phyloP scores from a whole-genome alignment of 2,329 filamentous ascomycete species.

The Cladosporium sp. region DNA sequence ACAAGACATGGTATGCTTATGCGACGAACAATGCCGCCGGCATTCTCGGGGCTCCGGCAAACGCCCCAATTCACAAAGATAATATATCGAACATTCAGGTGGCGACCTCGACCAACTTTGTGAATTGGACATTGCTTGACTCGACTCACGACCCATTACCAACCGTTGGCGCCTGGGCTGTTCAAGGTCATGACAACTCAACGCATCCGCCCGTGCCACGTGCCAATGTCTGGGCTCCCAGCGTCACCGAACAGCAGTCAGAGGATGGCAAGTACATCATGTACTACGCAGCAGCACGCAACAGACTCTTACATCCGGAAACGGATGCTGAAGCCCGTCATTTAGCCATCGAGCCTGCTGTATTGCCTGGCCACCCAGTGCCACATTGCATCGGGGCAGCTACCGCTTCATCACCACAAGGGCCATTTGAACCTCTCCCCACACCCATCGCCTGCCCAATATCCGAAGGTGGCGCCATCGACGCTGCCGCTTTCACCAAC shows the following conservation, averaged over 20 bases:
- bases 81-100: conserved; percentile 41
- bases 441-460: conserved; percentile 34
- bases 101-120: conserved; percentile 42
- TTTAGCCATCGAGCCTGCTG: not conserved
- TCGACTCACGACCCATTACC: conserved; percentile 37
- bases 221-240: conserved; percentile 39
- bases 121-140: conserved; percentile 36
- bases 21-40: conserved; percentile 42
- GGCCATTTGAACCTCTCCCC: conserved; percentile 34
- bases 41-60: conserved; percentile 28
- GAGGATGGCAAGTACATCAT: conserved; percentile 36
- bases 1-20: conserved; percentile 43
- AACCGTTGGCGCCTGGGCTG: conserved; percentile 30
- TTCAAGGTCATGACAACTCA: conserved; percentile 22
- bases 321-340: not conserved
- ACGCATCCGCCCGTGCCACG: conserved; percentile 11
- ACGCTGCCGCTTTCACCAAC: conserved; percentile 36
- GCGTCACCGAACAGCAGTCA: conserved; percentile 31
- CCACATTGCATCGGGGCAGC: conserved; percentile 41
- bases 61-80: conserved; percentile 25
- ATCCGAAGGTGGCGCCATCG: conserved; percentile 38
- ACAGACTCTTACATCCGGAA: not conserved
- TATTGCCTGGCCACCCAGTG: conserved; percentile 27
- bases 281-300: conserved; percentile 37
- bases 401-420: conserved; percentile 33